phyloP scores from a whole-genome alignment of 169 alveolate genomes.

The Cryptosporidium ryanae region DNA sequence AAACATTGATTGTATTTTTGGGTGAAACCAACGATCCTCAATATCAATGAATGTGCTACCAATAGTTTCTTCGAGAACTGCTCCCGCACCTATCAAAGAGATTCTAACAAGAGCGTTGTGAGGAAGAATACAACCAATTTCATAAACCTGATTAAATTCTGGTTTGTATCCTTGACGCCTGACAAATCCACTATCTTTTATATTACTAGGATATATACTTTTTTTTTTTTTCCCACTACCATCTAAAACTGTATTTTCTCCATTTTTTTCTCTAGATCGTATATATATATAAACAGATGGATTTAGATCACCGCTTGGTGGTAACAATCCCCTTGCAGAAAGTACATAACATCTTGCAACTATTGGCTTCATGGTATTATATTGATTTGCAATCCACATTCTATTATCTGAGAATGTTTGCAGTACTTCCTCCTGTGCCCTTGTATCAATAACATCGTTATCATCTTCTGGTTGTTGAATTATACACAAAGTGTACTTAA shows the following conservation, averaged over 20 bases:
- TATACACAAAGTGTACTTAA: conserved; percentile 85
- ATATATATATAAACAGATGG: conserved; percentile 84
- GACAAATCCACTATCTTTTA: conserved; percentile 84
- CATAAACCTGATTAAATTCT: conserved; percentile 87
- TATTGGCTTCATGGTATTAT: conserved; percentile 49
- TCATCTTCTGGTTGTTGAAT: conserved; percentile 70
- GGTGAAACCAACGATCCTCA: conserved; percentile 89
- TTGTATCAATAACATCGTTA: conserved; percentile 31
- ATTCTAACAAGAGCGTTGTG: conserved; percentile 87
- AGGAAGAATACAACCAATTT: conserved; percentile 88
- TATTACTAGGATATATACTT: conserved; percentile 78
- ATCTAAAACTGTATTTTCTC: conserved; percentile 80
- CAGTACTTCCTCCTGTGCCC: conserved; percentile 38
- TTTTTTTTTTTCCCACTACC: conserved; percentile 75
- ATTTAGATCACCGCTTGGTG: conserved; percentile 85
- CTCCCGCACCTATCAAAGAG: conserved; percentile 86
- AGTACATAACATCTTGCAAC: conserved; percentile 88
- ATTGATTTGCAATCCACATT: conserved; percentile 74
- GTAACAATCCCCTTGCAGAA: conserved; percentile 88
- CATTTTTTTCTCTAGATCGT: conserved; percentile 81
- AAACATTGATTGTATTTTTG: conserved; percentile 83
- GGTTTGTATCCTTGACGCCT: conserved; percentile 88
- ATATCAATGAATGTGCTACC: conserved; percentile 90
- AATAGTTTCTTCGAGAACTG: conserved; percentile 86
- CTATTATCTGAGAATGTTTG: conserved; percentile 64